Evolutionary conservation across 345 rosid genomes (phyloP).

Genomic region (Angophora floribunda): DNA sequence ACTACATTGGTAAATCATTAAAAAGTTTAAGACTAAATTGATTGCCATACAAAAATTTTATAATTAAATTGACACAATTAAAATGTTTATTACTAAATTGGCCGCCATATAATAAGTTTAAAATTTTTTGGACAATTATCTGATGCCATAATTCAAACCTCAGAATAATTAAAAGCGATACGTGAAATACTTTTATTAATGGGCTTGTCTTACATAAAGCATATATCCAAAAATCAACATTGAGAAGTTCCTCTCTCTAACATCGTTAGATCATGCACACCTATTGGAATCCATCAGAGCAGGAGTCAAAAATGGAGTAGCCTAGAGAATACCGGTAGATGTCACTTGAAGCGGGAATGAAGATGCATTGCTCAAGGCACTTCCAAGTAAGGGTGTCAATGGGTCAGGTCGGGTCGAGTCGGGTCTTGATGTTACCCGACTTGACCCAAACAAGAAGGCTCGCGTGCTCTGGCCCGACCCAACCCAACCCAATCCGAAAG

Average conservation of each 20-base stretch:
- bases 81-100: neutral
- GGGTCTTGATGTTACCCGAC: too few relatives aligned
- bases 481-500: too few relatives aligned
- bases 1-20: neutral
- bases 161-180: neutral
- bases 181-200: neutral
- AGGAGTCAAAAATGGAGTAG: neutral
- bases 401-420: too few relatives aligned
- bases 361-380: neutral
- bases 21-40: neutral
- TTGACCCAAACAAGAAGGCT: too few relatives aligned
- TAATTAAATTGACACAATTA: neutral
- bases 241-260: neutral
- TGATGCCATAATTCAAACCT: neutral
- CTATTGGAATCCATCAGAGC: neutral
- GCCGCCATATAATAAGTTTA: too few relatives aligned
- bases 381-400: too few relatives aligned
- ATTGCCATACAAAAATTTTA: rapidly evolving
- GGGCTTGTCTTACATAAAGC: neutral
- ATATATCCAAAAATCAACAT: neutral
- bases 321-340: neutral
- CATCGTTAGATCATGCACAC: neutral
- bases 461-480: too few relatives aligned
- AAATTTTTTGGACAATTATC: too few relatives aligned
- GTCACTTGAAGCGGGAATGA: neutral